Evolutionary conservation across 257 asterid genomes (phyloP).

Genomic region (Paraleonurus japonicus): DNA sequence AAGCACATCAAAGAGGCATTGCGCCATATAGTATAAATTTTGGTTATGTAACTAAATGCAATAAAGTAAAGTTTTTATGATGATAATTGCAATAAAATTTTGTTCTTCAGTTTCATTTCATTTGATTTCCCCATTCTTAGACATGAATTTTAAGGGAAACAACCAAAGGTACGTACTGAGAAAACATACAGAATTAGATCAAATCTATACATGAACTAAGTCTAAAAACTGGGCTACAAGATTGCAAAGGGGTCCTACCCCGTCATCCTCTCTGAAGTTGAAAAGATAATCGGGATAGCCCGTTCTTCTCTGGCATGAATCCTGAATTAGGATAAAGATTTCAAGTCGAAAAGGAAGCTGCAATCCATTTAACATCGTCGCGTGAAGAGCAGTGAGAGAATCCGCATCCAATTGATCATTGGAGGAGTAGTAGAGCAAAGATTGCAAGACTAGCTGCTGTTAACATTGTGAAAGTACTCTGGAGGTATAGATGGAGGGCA

Average conservation of each 20-base stretch:
- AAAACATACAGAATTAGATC: constrained; percentile 12
- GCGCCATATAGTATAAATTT: neutral
- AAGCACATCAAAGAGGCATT: constrained; percentile 9
- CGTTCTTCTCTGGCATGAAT: neutral
- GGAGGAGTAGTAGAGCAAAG: constrained; percentile 26
- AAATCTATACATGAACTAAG: constrained; percentile 30
- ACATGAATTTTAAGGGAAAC: neutral
- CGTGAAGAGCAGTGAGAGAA: neutral
- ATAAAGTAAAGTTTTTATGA: too few relatives aligned
- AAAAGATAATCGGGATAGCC: neutral
- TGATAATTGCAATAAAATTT: constrained; percentile 10
- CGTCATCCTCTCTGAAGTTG: too few relatives aligned
- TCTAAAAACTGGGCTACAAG: constrained; percentile 32
- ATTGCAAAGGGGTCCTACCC: neutral
- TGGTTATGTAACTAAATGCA: neutral
- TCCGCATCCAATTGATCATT: constrained; percentile 30
- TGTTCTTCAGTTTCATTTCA: neutral
- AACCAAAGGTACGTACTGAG: neutral
- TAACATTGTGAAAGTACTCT: constrained; percentile 60
- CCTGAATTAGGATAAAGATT: neutral
- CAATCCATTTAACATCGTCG: neutral
- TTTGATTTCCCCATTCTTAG: neutral
- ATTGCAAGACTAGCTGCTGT: constrained; percentile 41
- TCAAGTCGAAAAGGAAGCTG: constrained; percentile 15
- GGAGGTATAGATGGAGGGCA: constrained; percentile 78